Evolutionary conservation across 2,329 filamentous ascomycete genomes (phyloP), one percentile per base, ranked within the genome.

Genomic region (Hymenoscyphus repandus): DNA sequence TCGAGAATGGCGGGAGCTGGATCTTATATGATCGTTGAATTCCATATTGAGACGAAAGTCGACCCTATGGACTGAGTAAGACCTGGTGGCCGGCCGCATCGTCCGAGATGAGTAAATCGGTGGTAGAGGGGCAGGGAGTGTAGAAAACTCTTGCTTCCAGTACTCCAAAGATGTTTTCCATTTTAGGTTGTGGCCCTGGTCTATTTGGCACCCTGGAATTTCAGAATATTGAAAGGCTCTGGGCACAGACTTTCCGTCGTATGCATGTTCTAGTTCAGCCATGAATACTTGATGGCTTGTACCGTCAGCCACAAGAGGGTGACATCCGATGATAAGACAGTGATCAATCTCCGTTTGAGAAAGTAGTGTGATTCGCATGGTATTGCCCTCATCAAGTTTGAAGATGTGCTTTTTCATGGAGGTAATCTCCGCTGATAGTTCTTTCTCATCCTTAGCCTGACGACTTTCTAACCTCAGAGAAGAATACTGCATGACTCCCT

Each of bases 1-100:
- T 37, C 63, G 58, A 32, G 58, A 54, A 47, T 54, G 47, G 34
- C 60, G 53, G 32, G 60, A 59, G 1, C 57, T 47, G 1, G 54
- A 33, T 39, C 63, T 66, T 52, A 71, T 54, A 12, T 51, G 6
- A 34, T 9, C 32, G 13, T 9, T 9, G 9, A 34, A 9, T 34
- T 34, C 13, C 9, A 34, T 13, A 13, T 34, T 13, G 9, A 34
- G 32, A 9, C 32, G 32, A 9, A 9, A 13, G 9, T 34, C 32
- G 13, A 34, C 32, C 9, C 13, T 9, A 34, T 13, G 9, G 13
- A 13, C 9, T 9, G 9, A 9, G 13, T 34, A 34, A 9, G 9
- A 9, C 9, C 13, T 13, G 9, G 13, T 13, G 32, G 13, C 32
- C 13, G 9, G 9, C 13, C 32, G 32, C 9, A 13, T 9, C 32